Evolutionary conservation across 2,329 filamentous ascomycete genomes (phyloP).

Genomic region (Madurella mycetomatis): DNA sequence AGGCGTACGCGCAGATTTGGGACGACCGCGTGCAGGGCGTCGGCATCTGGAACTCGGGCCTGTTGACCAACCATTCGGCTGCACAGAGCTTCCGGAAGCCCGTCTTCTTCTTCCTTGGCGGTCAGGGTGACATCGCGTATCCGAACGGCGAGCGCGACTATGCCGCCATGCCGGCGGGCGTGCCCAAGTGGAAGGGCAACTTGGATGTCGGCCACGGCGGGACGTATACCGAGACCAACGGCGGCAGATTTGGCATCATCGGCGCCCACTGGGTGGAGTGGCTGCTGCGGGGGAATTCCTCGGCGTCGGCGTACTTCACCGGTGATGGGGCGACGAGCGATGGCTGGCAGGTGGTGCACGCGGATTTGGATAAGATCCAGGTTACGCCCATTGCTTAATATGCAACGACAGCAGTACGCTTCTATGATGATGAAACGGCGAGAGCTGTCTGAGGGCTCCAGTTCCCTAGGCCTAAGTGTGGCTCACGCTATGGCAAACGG

Average conservation of each 20-base stretch:
- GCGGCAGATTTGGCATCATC: constrained; percentile 20
- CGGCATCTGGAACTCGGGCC: constrained; percentile 10
- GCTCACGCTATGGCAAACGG: too few species aligned
- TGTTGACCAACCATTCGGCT: constrained; percentile 4
- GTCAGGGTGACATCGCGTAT: constrained; percentile 17
- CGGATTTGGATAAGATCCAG: constrained; percentile 11
- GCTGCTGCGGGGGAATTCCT: constrained; percentile 17
- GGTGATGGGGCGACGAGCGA: constrained; percentile 10
- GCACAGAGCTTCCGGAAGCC: constrained; percentile 18
- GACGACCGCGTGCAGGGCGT: constrained; percentile 19
- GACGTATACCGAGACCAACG: constrained; percentile 14
- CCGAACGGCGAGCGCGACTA: constrained; percentile 22
- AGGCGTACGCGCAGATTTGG: constrained; percentile 27
- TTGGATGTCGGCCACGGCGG: constrained; percentile 18
- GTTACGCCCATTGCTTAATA: constrained; percentile 4
- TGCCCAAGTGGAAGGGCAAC: constrained; percentile 22
- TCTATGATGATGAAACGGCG: too few species aligned
- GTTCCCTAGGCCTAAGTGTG: too few species aligned
- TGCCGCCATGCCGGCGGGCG: constrained; percentile 7
- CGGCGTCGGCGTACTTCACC: constrained; percentile 14
- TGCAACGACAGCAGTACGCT: not conserved
- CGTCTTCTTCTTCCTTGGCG: constrained; percentile 20
- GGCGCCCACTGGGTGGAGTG: constrained; percentile 16
- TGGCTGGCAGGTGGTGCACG: constrained; percentile 18
- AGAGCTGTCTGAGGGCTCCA: too few species aligned